Percentiles rank a stretch among this genome's conserved stretches.
phyloP scores from a whole-genome alignment of 371 early-diverging fungal species.

The Circinella minor region DNA sequence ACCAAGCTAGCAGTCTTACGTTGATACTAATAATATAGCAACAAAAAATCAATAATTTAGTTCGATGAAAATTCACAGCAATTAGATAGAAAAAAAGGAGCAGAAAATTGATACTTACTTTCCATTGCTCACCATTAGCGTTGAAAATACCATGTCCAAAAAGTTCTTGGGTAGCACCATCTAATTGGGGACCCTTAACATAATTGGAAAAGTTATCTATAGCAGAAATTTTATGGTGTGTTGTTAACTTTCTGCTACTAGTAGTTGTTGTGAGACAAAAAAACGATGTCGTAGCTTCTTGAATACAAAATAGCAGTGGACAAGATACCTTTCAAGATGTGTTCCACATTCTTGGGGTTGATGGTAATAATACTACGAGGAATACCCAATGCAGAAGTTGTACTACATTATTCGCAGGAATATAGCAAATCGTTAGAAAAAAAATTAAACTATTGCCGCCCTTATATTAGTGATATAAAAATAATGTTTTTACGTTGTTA shows the following conservation, averaged over 20 bases:
- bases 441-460: background rate
- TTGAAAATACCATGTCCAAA: conserved; percentile 54
- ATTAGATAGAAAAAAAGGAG: background rate
- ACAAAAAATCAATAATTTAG: too few species aligned
- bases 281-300: background rate
- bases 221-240: background rate
- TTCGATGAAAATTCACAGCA: too few species aligned
- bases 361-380: conserved; percentile 38
- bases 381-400: conserved; percentile 30
- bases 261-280: background rate
- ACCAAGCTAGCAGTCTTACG: conserved; percentile 50
- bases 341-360: conserved; percentile 47
- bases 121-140: conserved; percentile 33
- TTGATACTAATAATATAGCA: conserved; percentile 21
- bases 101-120: background rate
- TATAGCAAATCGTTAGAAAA: too few species aligned
- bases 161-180: conserved; percentile 26
- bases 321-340: conserved; percentile 35
- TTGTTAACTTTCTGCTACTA: background rate
- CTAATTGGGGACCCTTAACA: conserved; percentile 45
- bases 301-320: too few species aligned
- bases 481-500: conserved; percentile 32
- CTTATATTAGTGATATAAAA: background rate
- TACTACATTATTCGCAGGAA: conserved; percentile 5
- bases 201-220: conserved; percentile 52